phyloP scores from a whole-genome alignment of 2,329 filamentous ascomycete genomes.

The Hypocrella siamensis region DNA sequence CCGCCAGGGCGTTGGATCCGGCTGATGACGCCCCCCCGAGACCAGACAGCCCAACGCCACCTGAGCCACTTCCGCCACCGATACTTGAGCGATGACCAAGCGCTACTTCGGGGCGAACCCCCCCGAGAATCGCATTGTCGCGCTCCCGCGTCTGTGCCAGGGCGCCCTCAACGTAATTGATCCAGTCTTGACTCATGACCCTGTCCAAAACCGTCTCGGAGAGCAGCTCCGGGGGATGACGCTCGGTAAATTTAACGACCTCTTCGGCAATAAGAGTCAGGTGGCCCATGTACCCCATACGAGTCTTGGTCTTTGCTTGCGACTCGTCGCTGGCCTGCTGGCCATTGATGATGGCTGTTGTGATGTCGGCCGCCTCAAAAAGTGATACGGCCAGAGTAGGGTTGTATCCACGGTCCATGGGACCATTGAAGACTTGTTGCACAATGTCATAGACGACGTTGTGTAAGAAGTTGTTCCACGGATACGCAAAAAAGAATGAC shows the following conservation, averaged over 20 bases:
- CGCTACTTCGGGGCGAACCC: slow-evolving; percentile 80
- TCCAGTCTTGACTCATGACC: slow-evolving; percentile 82
- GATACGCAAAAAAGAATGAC: slow-evolving; percentile 97
- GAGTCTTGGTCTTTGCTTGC: slow-evolving; percentile 69
- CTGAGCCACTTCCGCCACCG: slow-evolving; percentile 28
- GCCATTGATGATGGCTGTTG: slow-evolving; percentile 79
- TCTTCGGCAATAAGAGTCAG: slow-evolving; percentile 94
- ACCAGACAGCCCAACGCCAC: slow-evolving; percentile 31
- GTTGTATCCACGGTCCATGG: slow-evolving; percentile 93
- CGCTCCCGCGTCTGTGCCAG: slow-evolving; percentile 86
- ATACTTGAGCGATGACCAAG: slow-evolving; percentile 60
- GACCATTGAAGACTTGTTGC: slow-evolving; percentile 96
- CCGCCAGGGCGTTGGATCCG: slow-evolving; percentile 57
- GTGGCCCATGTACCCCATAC: slow-evolving; percentile 97
- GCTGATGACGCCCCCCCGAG: slow-evolving; percentile 20
- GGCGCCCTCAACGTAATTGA: slow-evolving; percentile 85
- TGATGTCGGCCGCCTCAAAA: slow-evolving; percentile 81
- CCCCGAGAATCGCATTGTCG: slow-evolving; percentile 95
- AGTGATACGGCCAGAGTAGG: slow-evolving; percentile 78
- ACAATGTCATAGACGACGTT: slow-evolving; percentile 99
- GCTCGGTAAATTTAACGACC: slow-evolving; percentile 94
- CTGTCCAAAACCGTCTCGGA: slow-evolving; percentile 74
- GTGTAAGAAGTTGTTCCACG: slow-evolving; percentile 98
- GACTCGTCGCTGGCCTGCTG: slow-evolving; percentile 78
- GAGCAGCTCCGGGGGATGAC: slow-evolving; percentile 76